Percentiles rank a stretch among this genome's conserved stretches.
Conservation (phyloP, 768 basidiomycete genomes). For the Tylopilus cervinicoccineus region DNA sequence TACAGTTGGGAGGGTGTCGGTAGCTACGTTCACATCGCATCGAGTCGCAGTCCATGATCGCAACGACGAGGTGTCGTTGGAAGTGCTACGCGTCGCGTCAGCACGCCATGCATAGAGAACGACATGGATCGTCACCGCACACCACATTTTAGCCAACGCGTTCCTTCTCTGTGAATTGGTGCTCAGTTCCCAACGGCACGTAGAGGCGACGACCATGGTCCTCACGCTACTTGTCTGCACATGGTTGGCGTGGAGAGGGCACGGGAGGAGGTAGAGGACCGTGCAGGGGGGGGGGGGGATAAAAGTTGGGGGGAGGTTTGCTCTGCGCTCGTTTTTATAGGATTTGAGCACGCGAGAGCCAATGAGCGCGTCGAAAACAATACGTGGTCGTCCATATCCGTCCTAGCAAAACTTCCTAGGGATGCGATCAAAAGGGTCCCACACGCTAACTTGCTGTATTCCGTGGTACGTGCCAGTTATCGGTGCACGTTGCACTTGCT, state of each 20-base stretch:
- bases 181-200: neutral
- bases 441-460: slow-evolving; percentile 28
- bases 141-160: slow-evolving; percentile 68
- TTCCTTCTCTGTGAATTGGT: slow-evolving; percentile 56
- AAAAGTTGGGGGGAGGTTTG: slow-evolving; percentile 14
- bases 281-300: slow-evolving; percentile 9
- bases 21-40: slow-evolving; percentile 59
- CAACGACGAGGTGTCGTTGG: slow-evolving; percentile 69
- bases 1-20: slow-evolving; percentile 55
- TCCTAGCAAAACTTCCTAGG: slow-evolving; percentile 21
- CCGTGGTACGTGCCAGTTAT: slow-evolving; percentile 16
- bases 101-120: slow-evolving; percentile 1
- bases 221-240: slow-evolving; percentile 78
- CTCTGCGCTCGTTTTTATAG: slow-evolving; percentile 26
- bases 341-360: slow-evolving; percentile 20
- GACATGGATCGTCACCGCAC: slow-evolving; percentile 37
- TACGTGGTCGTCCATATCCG: slow-evolving; percentile 27
- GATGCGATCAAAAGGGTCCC: slow-evolving; percentile 24
- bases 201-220: slow-evolving; percentile 15
- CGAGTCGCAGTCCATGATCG: slow-evolving; percentile 73
- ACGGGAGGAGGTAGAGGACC: neutral
- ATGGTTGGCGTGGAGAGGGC: slow-evolving; percentile 33
- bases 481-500: slow-evolving; percentile 19
- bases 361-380: slow-evolving; percentile 26
- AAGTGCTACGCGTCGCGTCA: slow-evolving; percentile 53